Base-by-base conservation (phyloP, 208 protist genomes). In the Acanthamoeba triangularis region DNA sequence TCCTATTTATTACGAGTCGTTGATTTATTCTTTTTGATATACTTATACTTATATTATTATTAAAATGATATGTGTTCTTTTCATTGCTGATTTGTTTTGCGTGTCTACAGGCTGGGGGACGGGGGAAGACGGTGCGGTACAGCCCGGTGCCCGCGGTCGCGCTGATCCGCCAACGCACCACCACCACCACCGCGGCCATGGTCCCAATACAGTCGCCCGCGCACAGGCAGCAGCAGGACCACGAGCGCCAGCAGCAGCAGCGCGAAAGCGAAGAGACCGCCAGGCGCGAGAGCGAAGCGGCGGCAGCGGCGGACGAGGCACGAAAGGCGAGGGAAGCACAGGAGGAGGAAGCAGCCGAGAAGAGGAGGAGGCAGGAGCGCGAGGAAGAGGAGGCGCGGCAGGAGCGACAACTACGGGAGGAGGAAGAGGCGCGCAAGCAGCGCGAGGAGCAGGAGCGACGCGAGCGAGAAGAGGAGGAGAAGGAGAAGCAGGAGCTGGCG, bases 401-500 rank as follows among this genome's bases (percentile, higher is more conserved):
- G 78, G 0, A 33, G 2, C 7, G 59, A 28, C 13, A 80, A n/a
- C n/a, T 7, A 47, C n/a, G 10, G 37, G 35, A 80, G 20, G 18
- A 47, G 37, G 37, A 47, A 3, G 33, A 47, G 37, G 10, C 20
- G 44, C 30, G 20, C 20, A n/a, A 80, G 35, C 13, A 80, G 20
- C 67, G 67, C 28, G 69, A 80, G 37, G 69, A 33, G 41, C 56
- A 33, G 78, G 33, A 54, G 54, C 5, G 54, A 11, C 28, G 49
- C n/a, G 41, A 87, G 76, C 52, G 44, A 8, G 33, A 54, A 41
- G 84, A 67, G 44, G 61, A 74, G 59, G 85, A 92, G 63, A 49
- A 92, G n/a, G 41, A 92, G 41, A 3, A 28, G 10, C 20, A 47
- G 69, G 23, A 80, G 16, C 10, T 10, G 69, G 23, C 20, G 69